Evolutionary conservation across 805 yeast genomes (phyloP).

Genomic region (Komagataella ulmi): DNA sequence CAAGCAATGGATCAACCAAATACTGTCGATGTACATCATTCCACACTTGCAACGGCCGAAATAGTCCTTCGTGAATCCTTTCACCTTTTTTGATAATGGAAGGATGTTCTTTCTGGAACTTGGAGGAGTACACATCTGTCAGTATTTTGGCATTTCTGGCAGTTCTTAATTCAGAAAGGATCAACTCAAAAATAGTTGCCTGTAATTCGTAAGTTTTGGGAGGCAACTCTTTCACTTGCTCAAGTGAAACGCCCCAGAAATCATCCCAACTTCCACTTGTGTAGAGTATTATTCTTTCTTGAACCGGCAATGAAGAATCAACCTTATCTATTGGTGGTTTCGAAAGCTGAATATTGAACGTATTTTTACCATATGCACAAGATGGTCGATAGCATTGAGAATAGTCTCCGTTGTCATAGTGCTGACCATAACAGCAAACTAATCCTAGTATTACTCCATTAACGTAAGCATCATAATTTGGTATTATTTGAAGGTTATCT

Average conservation of each 20-base stretch:
- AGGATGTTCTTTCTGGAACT: conserved; percentile 23
- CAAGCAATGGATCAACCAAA: conserved; percentile 44
- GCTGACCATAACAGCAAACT: not conserved
- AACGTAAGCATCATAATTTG: not conserved
- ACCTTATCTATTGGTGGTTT: not conserved
- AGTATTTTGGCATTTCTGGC: conserved; percentile 56
- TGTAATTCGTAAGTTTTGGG: conserved; percentile 26
- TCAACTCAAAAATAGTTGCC: conserved; percentile 62
- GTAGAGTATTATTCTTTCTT: not conserved
- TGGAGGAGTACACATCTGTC: conserved; percentile 39
- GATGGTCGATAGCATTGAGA: not conserved
- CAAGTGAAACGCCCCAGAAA: not conserved
- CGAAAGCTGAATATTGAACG: not conserved
- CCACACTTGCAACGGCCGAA: conserved; percentile 41
- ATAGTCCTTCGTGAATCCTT: conserved; percentile 46
- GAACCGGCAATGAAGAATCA: not conserved
- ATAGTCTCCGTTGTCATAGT: not conserved
- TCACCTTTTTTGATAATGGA: conserved; percentile 33
- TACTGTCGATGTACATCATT: conserved; percentile 38
- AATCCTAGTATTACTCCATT: not conserved
- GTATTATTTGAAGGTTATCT: not conserved
- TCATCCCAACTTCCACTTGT: not conserved
- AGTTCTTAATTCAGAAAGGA: conserved; percentile 58
- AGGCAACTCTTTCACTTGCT: not conserved
- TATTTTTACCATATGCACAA: not conserved